phyloP scores from a whole-genome alignment of 768 basidiomycete genomes.

The Pleurotus sapidus region DNA sequence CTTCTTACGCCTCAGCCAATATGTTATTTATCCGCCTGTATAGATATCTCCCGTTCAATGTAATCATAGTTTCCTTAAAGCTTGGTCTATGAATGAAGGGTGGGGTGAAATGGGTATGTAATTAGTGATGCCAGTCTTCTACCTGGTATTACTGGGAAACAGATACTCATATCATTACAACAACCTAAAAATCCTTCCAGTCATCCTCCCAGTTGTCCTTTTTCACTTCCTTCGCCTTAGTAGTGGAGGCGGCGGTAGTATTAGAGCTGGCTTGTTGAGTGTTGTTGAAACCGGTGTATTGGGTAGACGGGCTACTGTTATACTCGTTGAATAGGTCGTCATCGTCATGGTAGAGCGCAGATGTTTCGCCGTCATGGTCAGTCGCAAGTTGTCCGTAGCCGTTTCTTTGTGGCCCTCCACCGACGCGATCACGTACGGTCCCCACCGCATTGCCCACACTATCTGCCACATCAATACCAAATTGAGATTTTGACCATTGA shows the following conservation, averaged over 20 bases:
- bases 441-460: slow-evolving; percentile 70
- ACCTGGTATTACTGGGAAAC: too few relatives aligned
- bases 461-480: slow-evolving; percentile 85
- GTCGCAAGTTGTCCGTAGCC: slow-evolving; percentile 48
- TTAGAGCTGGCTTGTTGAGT: slow-evolving; percentile 13
- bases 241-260: slow-evolving; percentile 24
- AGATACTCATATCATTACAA: slow-evolving; percentile 10
- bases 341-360: slow-evolving; percentile 63
- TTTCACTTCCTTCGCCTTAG: slow-evolving; percentile 23
- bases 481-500: slow-evolving; percentile 71
- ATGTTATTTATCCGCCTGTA: neutral
- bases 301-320: slow-evolving; percentile 19
- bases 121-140: neutral
- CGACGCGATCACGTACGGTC: slow-evolving; percentile 55
- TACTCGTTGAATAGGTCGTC: slow-evolving; percentile 64
- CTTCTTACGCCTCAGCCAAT: neutral
- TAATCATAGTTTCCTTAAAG: neutral
- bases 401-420: slow-evolving; percentile 50
- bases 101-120: neutral
- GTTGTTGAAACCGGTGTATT: slow-evolving; percentile 12
- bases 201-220: slow-evolving; percentile 72
- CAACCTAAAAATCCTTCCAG: slow-evolving; percentile 74
- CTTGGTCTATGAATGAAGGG: neutral
- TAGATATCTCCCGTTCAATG: neutral
- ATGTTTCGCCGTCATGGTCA: slow-evolving; percentile 51